phyloP scores from a whole-genome alignment of 805 yeast species.

The Nakazawaea ishiwadae region DNA sequence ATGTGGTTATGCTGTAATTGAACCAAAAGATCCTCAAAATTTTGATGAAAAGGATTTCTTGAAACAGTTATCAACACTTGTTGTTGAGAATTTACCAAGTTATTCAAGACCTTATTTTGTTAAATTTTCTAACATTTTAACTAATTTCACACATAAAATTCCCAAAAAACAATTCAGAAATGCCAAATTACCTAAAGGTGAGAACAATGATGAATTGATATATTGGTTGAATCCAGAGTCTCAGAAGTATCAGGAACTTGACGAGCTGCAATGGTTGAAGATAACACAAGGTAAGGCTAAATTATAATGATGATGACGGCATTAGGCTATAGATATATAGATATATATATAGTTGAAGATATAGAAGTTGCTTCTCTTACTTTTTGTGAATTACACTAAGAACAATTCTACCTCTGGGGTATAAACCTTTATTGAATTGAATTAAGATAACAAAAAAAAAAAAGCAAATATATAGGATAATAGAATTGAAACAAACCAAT shows the following conservation, averaged over 20 bases:
- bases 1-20: slow-evolving; percentile 84
- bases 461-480: background rate
- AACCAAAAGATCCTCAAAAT: slow-evolving; percentile 33
- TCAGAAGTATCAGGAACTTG: slow-evolving; percentile 52
- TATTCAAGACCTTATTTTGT: slow-evolving; percentile 85
- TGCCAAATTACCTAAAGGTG: slow-evolving; percentile 67
- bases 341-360: too few species aligned
- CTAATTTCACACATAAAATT: slow-evolving; percentile 80
- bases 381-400: too few species aligned
- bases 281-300: slow-evolving; percentile 21
- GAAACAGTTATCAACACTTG: slow-evolving; percentile 29
- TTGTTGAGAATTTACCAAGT: slow-evolving; percentile 54
- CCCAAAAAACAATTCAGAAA: slow-evolving; percentile 64
- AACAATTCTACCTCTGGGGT: too few species aligned
- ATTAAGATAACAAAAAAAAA: background rate
- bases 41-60: slow-evolving; percentile 29
- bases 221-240: slow-evolving; percentile 57
- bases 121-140: slow-evolving; percentile 61
- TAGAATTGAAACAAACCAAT: background rate
- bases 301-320: slow-evolving; percentile 13
- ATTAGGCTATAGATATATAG: too few species aligned
- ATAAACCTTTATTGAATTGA: too few species aligned
- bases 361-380: too few species aligned
- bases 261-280: slow-evolving; percentile 48
- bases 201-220: slow-evolving; percentile 49